A percentile compares a stretch with the other conserved stretches of the same genome.
Evolutionary conservation across 164 flowering plant genomes (phyloP).

Genomic region (Aristolochia californica): DNA sequence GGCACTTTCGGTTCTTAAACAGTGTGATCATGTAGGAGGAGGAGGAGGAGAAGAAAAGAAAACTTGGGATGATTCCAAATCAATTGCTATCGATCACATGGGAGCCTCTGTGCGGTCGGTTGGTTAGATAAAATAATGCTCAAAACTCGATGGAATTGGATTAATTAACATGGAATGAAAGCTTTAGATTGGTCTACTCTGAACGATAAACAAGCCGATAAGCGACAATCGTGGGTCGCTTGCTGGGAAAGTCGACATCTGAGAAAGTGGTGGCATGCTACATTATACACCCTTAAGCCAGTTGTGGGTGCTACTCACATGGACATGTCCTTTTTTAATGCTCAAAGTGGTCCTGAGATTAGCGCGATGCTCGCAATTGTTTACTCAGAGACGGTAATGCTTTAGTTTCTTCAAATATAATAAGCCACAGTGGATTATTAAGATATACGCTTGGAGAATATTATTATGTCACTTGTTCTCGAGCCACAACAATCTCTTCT

Average conservation of each 20-base stretch:
- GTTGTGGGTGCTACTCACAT: slow-evolving; percentile 49
- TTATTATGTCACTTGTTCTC: neutral
- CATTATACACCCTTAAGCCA: slow-evolving; percentile 15
- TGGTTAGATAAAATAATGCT: slow-evolving; percentile 20
- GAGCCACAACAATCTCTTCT: no score
- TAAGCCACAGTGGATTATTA: slow-evolving; percentile 23
- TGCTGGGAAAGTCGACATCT: slow-evolving; percentile 22
- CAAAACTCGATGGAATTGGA: slow-evolving; percentile 20
- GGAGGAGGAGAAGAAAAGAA: slow-evolving; percentile 15
- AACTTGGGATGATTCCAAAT: slow-evolving; percentile 22
- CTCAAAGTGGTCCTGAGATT: slow-evolving; percentile 36
- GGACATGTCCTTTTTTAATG: slow-evolving; percentile 12
- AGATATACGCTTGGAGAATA: slow-evolving; percentile 16
- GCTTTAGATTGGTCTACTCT: slow-evolving; percentile 21
- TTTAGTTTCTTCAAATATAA: slow-evolving; percentile 27
- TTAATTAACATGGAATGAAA: slow-evolving; percentile 21
- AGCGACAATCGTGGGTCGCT: slow-evolving; percentile 24
- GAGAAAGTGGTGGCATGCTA: slow-evolving; percentile 30
- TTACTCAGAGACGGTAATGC: slow-evolving; percentile 27
- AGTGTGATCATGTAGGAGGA: neutral
- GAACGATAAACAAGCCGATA: slow-evolving; percentile 19
- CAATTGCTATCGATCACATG: slow-evolving; percentile 52
- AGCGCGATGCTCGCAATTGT: slow-evolving; percentile 20
- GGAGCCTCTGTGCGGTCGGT: slow-evolving; percentile 45
- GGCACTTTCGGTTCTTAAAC: no score